phyloP scores from a whole-genome alignment of 1,284 basidiomycete genomes.

The Rhodofomes roseus region DNA sequence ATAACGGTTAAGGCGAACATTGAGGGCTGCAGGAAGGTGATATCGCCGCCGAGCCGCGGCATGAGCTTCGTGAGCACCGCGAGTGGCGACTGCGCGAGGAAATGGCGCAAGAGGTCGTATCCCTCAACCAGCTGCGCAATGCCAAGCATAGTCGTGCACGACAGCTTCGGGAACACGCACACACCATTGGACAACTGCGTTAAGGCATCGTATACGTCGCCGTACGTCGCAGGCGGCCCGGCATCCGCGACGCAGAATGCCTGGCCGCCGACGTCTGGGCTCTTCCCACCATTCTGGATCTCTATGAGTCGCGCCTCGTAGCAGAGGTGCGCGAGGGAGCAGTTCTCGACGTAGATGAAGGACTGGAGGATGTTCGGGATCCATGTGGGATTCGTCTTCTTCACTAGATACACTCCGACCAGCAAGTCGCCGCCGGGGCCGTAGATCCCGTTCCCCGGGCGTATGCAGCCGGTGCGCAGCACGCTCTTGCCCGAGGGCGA shows the following conservation, averaged over 20 bases:
- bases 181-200: conserved; percentile 30
- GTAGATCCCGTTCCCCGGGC: conserved; percentile 73
- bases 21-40: conserved; percentile 66
- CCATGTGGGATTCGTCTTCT: conserved; percentile 62
- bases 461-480: conserved; percentile 64
- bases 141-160: conserved; percentile 51
- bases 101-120: conserved; percentile 44
- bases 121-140: conserved; percentile 53
- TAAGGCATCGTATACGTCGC: conserved; percentile 51
- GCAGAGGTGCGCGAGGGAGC: conserved; percentile 61
- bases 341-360: conserved; percentile 72
- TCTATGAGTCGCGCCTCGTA: conserved; percentile 66
- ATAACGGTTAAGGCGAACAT: conserved; percentile 58
- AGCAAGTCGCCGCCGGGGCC: conserved; percentile 71
- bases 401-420: conserved; percentile 56
- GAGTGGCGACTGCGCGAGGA: conserved; percentile 30
- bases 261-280: conserved; percentile 68
- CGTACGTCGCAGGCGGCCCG: conserved; percentile 54
- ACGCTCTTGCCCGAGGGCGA: conserved; percentile 31
- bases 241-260: conserved; percentile 63
- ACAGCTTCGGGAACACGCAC: conserved; percentile 47
- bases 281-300: conserved; percentile 34
- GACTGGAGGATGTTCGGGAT: conserved; percentile 52
- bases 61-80: conserved; percentile 37
- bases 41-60: conserved; percentile 48